Evolutionary conservation across 805 yeast genomes (phyloP).

Genomic region (Saccharomycopsis schoenii): DNA sequence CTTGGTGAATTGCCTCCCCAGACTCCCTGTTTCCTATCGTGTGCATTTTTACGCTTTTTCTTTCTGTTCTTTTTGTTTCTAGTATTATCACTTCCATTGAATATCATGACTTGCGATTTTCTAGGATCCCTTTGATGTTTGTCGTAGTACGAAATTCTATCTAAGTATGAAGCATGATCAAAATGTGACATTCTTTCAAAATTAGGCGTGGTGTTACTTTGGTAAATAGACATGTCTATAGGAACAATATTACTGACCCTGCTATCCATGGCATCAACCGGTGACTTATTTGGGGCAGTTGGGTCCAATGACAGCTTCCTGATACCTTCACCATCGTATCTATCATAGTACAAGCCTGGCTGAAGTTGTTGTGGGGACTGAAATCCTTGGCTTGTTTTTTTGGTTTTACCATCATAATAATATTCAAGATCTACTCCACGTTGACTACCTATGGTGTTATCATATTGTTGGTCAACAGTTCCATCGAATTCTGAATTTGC

Average conservation of each 20-base stretch:
- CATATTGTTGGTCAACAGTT: neutral
- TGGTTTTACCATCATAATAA: neutral
- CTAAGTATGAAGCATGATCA: neutral
- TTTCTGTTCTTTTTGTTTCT: neutral
- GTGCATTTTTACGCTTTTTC: neutral
- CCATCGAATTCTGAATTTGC: neutral
- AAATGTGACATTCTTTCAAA: constrained; percentile 1
- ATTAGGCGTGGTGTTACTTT: neutral
- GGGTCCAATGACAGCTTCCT: neutral
- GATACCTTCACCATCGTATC: neutral
- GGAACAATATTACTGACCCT: neutral
- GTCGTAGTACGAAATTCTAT: neutral
- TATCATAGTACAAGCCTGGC: neutral
- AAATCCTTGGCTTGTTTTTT: neutral
- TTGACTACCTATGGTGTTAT: neutral
- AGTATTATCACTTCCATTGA: neutral
- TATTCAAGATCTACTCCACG: neutral
- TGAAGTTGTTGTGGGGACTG: neutral
- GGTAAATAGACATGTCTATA: neutral
- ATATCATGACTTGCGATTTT: neutral
- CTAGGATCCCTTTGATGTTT: neutral
- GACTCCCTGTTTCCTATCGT: neutral
- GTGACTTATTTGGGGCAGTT: neutral
- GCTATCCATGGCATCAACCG: neutral
- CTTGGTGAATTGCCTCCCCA: neutral